Evolutionary conservation across 1,284 basidiomycete species (phyloP), one percentile per base, ranked within the genome.

Genomic region (Neonothopanus nambi): DNA sequence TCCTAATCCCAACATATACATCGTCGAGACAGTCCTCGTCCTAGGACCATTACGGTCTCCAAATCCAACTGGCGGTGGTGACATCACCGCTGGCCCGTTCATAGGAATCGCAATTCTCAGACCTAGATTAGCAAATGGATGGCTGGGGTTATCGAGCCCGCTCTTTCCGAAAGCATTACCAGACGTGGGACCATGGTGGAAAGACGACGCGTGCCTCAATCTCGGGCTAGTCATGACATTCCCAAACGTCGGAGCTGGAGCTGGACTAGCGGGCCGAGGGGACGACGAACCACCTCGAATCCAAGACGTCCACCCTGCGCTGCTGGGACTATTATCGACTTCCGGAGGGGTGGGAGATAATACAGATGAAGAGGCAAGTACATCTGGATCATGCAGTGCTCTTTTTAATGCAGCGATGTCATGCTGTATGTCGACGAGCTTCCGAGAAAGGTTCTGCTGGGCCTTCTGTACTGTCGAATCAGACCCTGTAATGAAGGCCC

Each of bases 351-450:
- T 38, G 20, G 52, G 47, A 15, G 63, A 49, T 39, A 59, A 13
- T 11, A 33, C 30, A 55, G 60, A 24, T 59, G 57, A 52, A 20
- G 55, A 23, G 11, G 52, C 33, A 28, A 57, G 48, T 30, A 61
- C 35, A 17, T 65, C 64, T 2, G 67, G 69, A 43, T 81, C 80
- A 59, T 88, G 76, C 28, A 85, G 62, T 0, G 75, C 75, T 6
- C 72, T 72, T 65, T 90, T 89, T 52, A 91, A 68, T 9, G 73
- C 74, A 0, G 85, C 84, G 42, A 94, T 82, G 66, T 94, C 91
- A 58, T 90, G 84, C 60, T 92, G 79, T n/a, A 93, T 76, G 62
- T 94, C 89, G 33, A 79, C 84, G 35, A 93, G 69, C 65, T 91
- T 89, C 40, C 71, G 72, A 53, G 68, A 66, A 62, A 91, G 84